Conservation (phyloP, 345 rosid genomes). For the Toxicodendron radicans region DNA sequence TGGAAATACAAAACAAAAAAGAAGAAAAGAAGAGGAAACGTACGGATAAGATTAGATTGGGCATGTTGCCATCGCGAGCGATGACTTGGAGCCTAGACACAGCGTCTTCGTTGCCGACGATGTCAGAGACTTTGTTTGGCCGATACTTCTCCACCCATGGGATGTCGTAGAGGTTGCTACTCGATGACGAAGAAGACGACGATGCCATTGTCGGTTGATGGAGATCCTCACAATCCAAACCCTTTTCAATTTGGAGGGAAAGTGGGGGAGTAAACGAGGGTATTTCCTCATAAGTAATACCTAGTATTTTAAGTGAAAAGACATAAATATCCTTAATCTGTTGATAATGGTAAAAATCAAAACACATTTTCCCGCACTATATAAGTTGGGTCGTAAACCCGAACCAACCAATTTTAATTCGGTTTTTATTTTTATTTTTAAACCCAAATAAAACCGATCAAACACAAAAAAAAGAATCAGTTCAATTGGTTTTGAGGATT, state of each 20-base stretch:
- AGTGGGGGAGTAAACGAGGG: neutral
- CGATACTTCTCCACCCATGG: constrained; percentile 99
- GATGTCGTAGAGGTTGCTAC: constrained; percentile 52
- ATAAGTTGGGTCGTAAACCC: too few relatives aligned
- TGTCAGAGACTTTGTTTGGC: constrained; percentile 70
- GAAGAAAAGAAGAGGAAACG: neutral
- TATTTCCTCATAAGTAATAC: neutral
- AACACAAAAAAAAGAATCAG: too few relatives aligned
- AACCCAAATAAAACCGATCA: too few relatives aligned
- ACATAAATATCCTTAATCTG: too few relatives aligned
- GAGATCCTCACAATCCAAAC: neutral
- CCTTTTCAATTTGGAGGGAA: constrained; percentile 33
- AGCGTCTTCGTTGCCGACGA: constrained; percentile 91
- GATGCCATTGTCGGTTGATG: constrained; percentile 58
- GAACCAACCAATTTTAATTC: too few relatives aligned
- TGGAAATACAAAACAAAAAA: neutral
- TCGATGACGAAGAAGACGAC: constrained; percentile 43
- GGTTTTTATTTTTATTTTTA: too few relatives aligned
- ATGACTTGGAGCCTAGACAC: constrained; percentile 92
- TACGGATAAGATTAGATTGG: constrained; percentile 84
- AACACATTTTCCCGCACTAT: too few relatives aligned
- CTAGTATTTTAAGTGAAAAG: too few relatives aligned
- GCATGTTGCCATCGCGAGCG: constrained; percentile 97
- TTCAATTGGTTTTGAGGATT: too few relatives aligned
- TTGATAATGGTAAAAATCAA: too few relatives aligned